phyloP scores from a whole-genome alignment of 441 rosid genomes.

The Erodium chrysanthum region DNA sequence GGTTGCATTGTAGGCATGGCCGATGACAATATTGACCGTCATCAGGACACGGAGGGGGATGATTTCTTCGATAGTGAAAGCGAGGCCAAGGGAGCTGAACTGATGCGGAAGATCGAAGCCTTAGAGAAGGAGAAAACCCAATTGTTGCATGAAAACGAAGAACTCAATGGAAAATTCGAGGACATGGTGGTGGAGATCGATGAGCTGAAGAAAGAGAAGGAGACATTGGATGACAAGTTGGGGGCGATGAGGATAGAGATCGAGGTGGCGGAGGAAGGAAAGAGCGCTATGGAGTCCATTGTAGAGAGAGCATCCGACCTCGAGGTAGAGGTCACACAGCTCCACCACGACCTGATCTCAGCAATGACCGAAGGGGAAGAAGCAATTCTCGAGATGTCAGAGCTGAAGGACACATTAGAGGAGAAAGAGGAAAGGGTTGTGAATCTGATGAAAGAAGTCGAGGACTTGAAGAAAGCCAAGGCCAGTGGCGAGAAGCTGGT shows the following conservation, averaged over 20 bases:
- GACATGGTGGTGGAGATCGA: slow-evolving; percentile 30
- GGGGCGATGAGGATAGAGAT: slow-evolving; percentile 36
- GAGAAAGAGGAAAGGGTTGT: slow-evolving; percentile 40
- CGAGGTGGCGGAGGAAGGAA: slow-evolving; percentile 41
- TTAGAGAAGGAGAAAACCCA: slow-evolving; percentile 41
- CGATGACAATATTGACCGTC: not conserved
- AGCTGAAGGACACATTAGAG: slow-evolving; percentile 33
- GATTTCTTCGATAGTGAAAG: not conserved
- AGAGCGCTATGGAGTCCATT: slow-evolving; percentile 35
- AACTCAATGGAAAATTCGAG: slow-evolving; percentile 29
- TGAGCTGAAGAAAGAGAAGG: slow-evolving; percentile 30
- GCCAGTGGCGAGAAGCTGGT: slow-evolving; percentile 41
- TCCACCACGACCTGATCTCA: slow-evolving; percentile 50
- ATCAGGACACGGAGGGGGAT: not conserved
- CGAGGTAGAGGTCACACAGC: slow-evolving; percentile 46
- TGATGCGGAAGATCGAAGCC: slow-evolving; percentile 32
- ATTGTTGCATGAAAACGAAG: slow-evolving; percentile 30
- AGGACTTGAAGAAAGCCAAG: slow-evolving; percentile 42
- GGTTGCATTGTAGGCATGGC: not conserved
- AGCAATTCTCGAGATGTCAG: slow-evolving; percentile 30
- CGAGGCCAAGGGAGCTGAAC: slow-evolving; percentile 23
- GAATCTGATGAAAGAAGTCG: slow-evolving; percentile 35
- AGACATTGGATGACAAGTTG: slow-evolving; percentile 30
- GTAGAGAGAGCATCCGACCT: slow-evolving; percentile 49
- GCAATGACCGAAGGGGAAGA: slow-evolving; percentile 42